A percentile compares a stretch with the other conserved stretches of the same genome.
phyloP scores from a whole-genome alignment of 768 basidiomycete genomes.

The Pleurotus giganteus region DNA sequence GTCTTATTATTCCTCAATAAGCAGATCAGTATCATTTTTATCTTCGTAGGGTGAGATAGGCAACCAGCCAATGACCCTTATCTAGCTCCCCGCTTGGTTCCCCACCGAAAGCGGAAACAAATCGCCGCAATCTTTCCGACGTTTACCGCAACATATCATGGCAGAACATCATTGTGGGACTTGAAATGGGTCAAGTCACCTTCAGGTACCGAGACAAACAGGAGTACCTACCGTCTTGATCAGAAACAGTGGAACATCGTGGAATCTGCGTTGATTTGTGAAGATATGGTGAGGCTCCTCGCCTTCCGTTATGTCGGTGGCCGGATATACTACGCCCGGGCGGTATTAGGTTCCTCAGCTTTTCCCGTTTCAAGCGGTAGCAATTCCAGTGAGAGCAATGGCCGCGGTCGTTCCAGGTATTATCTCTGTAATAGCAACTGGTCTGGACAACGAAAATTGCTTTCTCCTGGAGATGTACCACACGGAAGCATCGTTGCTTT shows the following conservation, averaged over 20 bases:
- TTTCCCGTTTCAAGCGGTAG: neutral
- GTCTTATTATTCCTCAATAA: neutral
- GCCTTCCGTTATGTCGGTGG: neutral
- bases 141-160: constrained; percentile 5
- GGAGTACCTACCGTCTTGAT: neutral
- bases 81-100: neutral
- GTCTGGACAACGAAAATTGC: neutral
- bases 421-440: neutral
- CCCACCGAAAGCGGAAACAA: constrained; percentile 5
- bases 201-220: constrained; percentile 2
- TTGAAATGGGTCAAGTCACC: neutral
- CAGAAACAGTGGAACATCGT: neutral
- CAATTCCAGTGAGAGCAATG: neutral
- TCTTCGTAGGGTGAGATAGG: neutral
- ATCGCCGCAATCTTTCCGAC: constrained; percentile 10
- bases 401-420: neutral
- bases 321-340: constrained; percentile 2
- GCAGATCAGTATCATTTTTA: neutral
- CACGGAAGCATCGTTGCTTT: too few relatives aligned
- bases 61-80: constrained; percentile 7
- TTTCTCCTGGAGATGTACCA: neutral
- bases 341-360: neutral
- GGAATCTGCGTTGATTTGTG: neutral
- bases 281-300: neutral
- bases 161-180: neutral